Percentiles rank a stretch among this genome's conserved stretches.
Evolutionary conservation across 306 rosid genomes (phyloP).

Genomic region (Luffa aegyptiaca): DNA sequence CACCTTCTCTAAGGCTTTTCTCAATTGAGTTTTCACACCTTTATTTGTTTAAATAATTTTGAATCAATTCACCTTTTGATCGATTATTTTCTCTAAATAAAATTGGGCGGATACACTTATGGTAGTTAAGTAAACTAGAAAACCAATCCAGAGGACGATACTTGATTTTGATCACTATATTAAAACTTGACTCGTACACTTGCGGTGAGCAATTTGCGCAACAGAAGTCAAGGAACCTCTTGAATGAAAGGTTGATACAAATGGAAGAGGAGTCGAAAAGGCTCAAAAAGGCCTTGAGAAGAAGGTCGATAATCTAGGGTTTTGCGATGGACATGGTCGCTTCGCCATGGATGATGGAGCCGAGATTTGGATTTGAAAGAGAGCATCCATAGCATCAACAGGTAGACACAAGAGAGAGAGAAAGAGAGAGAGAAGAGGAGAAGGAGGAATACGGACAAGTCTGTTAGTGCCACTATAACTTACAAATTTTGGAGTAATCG

Average conservation of each 20-base stretch:
- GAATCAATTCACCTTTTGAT: no score
- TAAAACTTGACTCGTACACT: no score
- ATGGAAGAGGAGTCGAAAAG: constrained; percentile 40
- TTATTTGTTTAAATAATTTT: no score
- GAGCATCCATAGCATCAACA: constrained; percentile 50
- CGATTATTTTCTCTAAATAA: no score
- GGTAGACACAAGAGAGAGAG: constrained; percentile 17
- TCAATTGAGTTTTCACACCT: no score
- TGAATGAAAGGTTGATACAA: constrained; percentile 67
- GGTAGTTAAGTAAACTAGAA: no score
- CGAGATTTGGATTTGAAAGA: constrained; percentile 26
- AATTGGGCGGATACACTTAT: no score
- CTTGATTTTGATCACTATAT: no score
- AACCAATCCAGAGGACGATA: no score
- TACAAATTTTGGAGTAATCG: constrained; percentile 77
- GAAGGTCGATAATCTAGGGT: constrained; percentile 39
- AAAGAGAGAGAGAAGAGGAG: not conserved
- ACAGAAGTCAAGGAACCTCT: constrained; percentile 62
- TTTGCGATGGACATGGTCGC: constrained; percentile 82
- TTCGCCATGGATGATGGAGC: constrained; percentile 59
- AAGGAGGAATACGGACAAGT: not conserved
- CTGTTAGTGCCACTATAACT: constrained; percentile 30
- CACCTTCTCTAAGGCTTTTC: no score
- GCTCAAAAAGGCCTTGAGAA: constrained; percentile 44
- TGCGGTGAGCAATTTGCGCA: no score